Percentiles rank a stretch among this genome's conserved stretches.
phyloP scores from a whole-genome alignment of 2,329 filamentous ascomycete genomes.

The Aureobasidium sp. region DNA sequence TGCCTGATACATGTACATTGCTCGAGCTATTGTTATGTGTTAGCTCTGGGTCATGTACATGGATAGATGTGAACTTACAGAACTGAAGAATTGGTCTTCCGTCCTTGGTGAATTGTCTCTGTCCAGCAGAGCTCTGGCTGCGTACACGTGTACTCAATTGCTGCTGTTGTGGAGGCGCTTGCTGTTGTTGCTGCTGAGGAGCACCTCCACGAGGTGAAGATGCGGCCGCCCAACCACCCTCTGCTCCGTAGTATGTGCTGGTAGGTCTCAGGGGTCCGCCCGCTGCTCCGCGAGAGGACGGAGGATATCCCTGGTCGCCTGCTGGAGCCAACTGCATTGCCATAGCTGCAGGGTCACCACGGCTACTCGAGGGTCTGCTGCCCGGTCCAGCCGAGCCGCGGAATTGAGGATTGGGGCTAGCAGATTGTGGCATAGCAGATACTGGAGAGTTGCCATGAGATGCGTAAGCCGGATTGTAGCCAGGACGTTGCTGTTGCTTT shows the following conservation, averaged over 20 bases:
- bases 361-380: constrained; percentile 35
- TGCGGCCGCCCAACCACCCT: constrained; percentile 20
- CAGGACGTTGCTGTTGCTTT: constrained; percentile 28
- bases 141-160: constrained; percentile 37
- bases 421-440: constrained; percentile 29
- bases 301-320: constrained; percentile 32
- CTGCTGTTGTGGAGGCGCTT: background rate
- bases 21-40: constrained; percentile 56
- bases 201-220: background rate
- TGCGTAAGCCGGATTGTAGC: constrained; percentile 25
- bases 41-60: background rate
- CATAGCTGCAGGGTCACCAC: constrained; percentile 33
- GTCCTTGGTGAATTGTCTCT: constrained; percentile 75
- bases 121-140: constrained; percentile 83
- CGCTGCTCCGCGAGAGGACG: constrained; percentile 28
- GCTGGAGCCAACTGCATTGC: constrained; percentile 36
- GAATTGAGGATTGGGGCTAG: constrained; percentile 28
- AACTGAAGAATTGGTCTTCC: constrained; percentile 85
- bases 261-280: constrained; percentile 26
- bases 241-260: constrained; percentile 36
- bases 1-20: constrained; percentile 87
- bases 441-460: constrained; percentile 30
- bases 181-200: background rate
- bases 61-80: constrained; percentile 53
- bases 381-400: constrained; percentile 9